A percentile compares a stretch with the other conserved stretches of the same genome.
phyloP scores from a whole-genome alignment of 2,329 filamentous ascomycete species.

The Talaromyces sp. region DNA sequence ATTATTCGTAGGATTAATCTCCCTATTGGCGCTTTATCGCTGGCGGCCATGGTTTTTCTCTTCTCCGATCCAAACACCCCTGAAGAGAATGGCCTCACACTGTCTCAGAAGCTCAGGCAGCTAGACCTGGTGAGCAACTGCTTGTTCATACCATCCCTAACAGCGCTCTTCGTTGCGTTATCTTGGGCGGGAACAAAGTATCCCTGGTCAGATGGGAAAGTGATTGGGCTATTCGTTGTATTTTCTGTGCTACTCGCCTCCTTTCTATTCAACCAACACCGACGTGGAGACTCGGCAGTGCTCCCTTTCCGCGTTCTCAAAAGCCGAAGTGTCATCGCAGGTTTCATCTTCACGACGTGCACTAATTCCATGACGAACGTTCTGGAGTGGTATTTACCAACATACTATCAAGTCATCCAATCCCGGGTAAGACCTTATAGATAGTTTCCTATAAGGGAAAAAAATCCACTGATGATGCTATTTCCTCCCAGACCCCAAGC shows the following conservation, averaged over 20 bases:
- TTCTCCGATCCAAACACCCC: constrained; percentile 16
- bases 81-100: constrained; percentile 10
- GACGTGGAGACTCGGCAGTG: constrained; percentile 25
- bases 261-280: constrained; percentile 28
- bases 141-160: constrained; percentile 29
- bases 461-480: constrained; percentile 2
- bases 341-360: constrained; percentile 20
- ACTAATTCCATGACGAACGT: constrained; percentile 21
- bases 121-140: constrained; percentile 30
- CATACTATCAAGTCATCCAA: constrained; percentile 31
- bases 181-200: constrained; percentile 35
- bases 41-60: constrained; percentile 16
- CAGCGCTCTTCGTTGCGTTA: constrained; percentile 24
- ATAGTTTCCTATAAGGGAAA: constrained; percentile 6
- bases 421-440: constrained; percentile 14
- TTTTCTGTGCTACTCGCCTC: constrained; percentile 26
- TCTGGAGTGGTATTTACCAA: constrained; percentile 27
- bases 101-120: constrained; percentile 22
- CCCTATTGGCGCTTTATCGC: constrained; percentile 23
- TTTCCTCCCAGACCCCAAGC: constrained; percentile 13
- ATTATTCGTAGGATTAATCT: constrained; percentile 24
- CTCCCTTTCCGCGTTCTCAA: constrained; percentile 31
- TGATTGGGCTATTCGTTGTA: constrained; percentile 30
- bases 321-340: constrained; percentile 23
- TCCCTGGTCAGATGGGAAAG: constrained; percentile 25